phyloP scores from a whole-genome alignment of 1,284 basidiomycete genomes.

The Laetiporus sulphureus region DNA sequence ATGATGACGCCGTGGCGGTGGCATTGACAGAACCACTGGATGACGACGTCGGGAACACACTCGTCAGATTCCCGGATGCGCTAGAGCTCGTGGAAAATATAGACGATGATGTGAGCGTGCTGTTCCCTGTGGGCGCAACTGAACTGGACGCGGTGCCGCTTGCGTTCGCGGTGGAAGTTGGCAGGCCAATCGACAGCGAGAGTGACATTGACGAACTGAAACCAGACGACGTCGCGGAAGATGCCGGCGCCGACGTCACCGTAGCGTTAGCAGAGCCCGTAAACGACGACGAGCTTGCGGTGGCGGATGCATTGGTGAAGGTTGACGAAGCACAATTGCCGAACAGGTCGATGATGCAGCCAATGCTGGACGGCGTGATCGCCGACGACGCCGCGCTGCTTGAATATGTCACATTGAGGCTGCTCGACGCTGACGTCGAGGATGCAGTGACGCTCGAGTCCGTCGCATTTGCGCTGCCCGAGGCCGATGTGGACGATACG shows the following conservation, averaged over 20 bases:
- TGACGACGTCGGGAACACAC: background rate
- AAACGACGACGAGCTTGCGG: background rate
- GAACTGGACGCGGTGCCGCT: too few relatives aligned
- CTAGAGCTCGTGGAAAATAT: background rate
- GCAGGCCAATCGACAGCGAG: too few relatives aligned
- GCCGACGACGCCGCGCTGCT: background rate
- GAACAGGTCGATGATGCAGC: background rate
- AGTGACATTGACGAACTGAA: too few relatives aligned
- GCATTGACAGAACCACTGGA: background rate
- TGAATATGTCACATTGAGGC: background rate
- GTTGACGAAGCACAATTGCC: background rate
- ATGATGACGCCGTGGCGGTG: background rate
- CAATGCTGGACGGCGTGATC: background rate
- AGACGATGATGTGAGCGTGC: background rate
- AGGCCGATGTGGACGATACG: background rate
- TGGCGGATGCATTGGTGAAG: background rate
- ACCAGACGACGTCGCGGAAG: background rate
- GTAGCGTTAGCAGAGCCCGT: slow-evolving; percentile 1
- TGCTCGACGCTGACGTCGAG: background rate
- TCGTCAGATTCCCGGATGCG: background rate
- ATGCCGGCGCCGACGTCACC: background rate
- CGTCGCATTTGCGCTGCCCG: background rate
- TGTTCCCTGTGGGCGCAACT: too few relatives aligned
- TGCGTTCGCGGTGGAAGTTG: too few relatives aligned
- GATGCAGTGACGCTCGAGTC: background rate